These are phyloP conservation scores for Alternaria brassicicola DNA, from an alignment of 2,329 filamentous ascomycete genomes.

Conservation along the genomic window DNA sequence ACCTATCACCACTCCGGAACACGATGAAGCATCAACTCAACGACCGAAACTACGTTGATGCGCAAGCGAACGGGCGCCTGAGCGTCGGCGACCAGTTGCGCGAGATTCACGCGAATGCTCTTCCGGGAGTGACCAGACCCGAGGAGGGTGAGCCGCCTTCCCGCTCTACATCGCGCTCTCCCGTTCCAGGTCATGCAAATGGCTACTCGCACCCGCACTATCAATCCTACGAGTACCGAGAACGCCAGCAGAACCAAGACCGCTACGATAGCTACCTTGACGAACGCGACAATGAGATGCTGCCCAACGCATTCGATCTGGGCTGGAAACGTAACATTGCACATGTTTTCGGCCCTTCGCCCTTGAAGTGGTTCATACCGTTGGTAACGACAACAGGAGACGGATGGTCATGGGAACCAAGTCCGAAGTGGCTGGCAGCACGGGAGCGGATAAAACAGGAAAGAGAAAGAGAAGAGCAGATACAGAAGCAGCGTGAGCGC, in stretches of 20 bases:
- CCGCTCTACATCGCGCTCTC: constrained; percentile 49
- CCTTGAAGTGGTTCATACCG: constrained; percentile 78
- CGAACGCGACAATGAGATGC: constrained; percentile 82
- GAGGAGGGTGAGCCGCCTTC: constrained; percentile 77
- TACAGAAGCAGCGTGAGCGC: constrained; percentile 67
- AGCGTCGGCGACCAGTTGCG: constrained; percentile 71
- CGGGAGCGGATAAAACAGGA: constrained; percentile 63
- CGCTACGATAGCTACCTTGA: constrained; percentile 84
- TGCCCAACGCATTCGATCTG: constrained; percentile 93
- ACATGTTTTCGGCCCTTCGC: constrained; percentile 79
- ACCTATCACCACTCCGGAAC: constrained; percentile 79
- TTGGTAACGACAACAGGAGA: constrained; percentile 86
- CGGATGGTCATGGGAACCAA: constrained; percentile 93
- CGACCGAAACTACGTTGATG: constrained; percentile 52
- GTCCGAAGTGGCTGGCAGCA: constrained; percentile 75
- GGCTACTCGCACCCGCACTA: constrained; percentile 54
- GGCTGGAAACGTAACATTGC: constrained; percentile 79
- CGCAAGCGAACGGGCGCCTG: constrained; percentile 48
- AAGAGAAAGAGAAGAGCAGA: constrained; percentile 46
- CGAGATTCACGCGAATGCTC: constrained; percentile 80
- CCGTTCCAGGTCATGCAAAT: constrained; percentile 39
- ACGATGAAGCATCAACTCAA: constrained; percentile 69
- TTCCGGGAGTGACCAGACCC: constrained; percentile 78
- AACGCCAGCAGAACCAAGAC: constrained; percentile 68
- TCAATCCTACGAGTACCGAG: constrained; percentile 57